These are phyloP conservation scores for Blastomyces parvus DNA, from an alignment of 2,329 filamentous ascomycete species.

Conservation along the genomic window DNA sequence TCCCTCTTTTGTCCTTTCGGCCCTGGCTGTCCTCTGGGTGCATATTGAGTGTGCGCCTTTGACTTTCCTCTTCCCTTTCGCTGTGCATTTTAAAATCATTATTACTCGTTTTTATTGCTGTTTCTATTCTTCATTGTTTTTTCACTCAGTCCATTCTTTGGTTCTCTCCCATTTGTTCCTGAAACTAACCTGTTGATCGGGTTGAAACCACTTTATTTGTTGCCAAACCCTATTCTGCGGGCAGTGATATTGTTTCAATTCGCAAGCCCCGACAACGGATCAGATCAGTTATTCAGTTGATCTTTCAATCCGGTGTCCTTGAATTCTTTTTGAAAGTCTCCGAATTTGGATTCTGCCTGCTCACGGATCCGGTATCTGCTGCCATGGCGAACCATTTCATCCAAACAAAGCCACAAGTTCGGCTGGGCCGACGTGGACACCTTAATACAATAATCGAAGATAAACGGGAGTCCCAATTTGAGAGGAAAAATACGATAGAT, in stretches of 20 bases:
- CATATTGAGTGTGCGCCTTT: slow-evolving; percentile 20
- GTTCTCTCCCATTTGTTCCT: slow-evolving; percentile 19
- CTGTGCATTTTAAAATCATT: slow-evolving; percentile 20
- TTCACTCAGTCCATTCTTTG: slow-evolving; percentile 9
- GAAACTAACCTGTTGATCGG: slow-evolving; percentile 11
- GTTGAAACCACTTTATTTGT: not conserved
- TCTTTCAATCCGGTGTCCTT: not conserved
- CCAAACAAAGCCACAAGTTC: slow-evolving; percentile 33
- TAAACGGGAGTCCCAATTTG: slow-evolving; percentile 28
- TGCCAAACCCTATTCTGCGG: too few species aligned
- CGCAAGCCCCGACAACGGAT: not conserved
- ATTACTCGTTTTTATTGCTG: too few species aligned
- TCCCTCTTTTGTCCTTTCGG: slow-evolving; percentile 19
- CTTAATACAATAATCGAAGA: slow-evolving; percentile 60
- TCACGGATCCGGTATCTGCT: not conserved
- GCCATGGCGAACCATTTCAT: slow-evolving; percentile 1
- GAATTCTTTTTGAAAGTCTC: not conserved
- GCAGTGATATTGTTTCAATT: not conserved
- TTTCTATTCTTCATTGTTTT: slow-evolving; percentile 10
- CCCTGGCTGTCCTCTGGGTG: slow-evolving; percentile 19
- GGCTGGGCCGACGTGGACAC: slow-evolving; percentile 48
- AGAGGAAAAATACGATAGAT: slow-evolving; percentile 20
- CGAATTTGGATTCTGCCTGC: not conserved
- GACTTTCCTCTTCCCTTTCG: slow-evolving; percentile 20
- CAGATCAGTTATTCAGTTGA: not conserved